Percentiles rank a stretch among this genome's conserved stretches.
Evolutionary conservation across 1,139 yeast genomes (phyloP).

Genomic region (Kodamaea sp.): DNA sequence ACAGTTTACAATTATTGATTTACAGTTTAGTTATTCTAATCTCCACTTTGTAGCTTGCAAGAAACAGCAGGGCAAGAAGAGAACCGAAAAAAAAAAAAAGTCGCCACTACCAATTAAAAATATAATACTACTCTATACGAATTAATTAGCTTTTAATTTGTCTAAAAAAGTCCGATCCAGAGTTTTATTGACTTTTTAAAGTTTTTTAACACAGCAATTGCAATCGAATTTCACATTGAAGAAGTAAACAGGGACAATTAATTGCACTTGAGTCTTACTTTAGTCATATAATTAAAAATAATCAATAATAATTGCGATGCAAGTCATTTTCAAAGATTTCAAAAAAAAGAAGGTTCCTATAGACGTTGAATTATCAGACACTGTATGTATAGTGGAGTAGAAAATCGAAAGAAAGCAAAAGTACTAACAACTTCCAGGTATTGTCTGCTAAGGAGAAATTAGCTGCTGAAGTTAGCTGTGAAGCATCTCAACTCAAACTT

Average conservation of each 20-base stretch:
- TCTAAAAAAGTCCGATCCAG: too few species aligned
- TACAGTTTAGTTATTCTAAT: not conserved
- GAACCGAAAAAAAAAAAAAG: constrained; percentile 5
- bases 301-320: constrained; percentile 44
- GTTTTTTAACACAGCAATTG: too few species aligned
- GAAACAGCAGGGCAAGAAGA: too few species aligned
- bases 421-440: constrained; percentile 35
- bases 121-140: too few species aligned
- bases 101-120: constrained; percentile 5
- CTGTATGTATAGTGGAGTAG: constrained; percentile 44
- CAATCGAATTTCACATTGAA: too few species aligned
- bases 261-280: too few species aligned
- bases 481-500: constrained; percentile 73
- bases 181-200: too few species aligned
- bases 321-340: constrained; percentile 82
- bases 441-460: constrained; percentile 68
- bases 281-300: too few species aligned
- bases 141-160: too few species aligned
- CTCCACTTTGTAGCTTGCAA: not conserved
- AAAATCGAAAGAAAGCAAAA: not conserved
- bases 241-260: too few species aligned
- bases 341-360: constrained; percentile 84
- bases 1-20: not conserved
- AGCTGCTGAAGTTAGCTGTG: constrained; percentile 66
- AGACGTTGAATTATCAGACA: constrained; percentile 67